Base-by-base conservation (phyloP, 139 green algal species). In the Haematococcus sp. region DNA sequence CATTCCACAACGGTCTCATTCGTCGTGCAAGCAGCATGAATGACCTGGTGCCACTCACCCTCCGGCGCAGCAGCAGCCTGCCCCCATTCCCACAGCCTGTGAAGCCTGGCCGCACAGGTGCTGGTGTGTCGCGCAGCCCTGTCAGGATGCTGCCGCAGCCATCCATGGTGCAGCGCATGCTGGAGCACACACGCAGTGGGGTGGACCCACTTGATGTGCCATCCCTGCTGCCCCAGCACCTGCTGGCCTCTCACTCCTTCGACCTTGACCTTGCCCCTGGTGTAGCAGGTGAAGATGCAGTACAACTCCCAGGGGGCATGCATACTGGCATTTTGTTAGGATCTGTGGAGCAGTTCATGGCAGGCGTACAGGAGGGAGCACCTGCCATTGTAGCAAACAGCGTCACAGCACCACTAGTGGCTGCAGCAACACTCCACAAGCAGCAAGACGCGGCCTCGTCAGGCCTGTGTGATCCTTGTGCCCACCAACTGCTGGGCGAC, bases 141-240 rank as follows among this genome's bases (percentile, higher is more conserved):
- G 15, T 13, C 23, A 28, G 22, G 23, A 65, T 65, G 58, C 23
- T 65, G 58, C 58, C 58, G 4, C 58, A 65, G 58, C 58, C 58
- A n/a, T 65, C 58, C 58, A 65, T 65, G 58, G 58, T 40, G 58
- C n/a, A 16, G 3, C 58, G 58, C 58, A 65, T 65, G 58, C 58
- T 65, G 58, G 58, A 65, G 58, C 58, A 49, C 11, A 11, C 7
- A 11, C 7, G 40, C 30, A 65, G 58, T 30, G 58, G 58, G 3
- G 58, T 65, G 23, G 58, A 65, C 58, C 58, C 58, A 3, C 22
- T 65, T 13, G 58, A 65, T n/a, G n/a, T 65, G 25, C 58, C 58
- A 22, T 65, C 58, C 25, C 58, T 65, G n/a, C 58, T 65, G 9
- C 58, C 58, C 33, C n/a, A 65, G n/a, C 11, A 28, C 23, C 58